Evolutionary conservation across 2,329 filamentous ascomycete genomes (phyloP).

Genomic region (Fusarium torulosum): DNA sequence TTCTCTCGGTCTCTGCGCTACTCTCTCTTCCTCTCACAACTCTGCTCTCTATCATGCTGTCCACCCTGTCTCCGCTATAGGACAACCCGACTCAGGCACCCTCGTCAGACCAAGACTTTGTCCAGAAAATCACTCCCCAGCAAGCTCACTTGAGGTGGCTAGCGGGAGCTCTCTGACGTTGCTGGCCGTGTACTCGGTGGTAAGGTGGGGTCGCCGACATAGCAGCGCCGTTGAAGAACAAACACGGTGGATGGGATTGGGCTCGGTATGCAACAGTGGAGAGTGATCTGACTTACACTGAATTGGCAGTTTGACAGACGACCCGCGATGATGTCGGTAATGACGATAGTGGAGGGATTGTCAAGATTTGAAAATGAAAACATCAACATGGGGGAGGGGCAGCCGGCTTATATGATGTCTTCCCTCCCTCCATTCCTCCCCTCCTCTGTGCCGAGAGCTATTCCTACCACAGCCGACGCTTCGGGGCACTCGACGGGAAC

Average conservation of each 20-base stretch:
- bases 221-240: slow-evolving; percentile 35
- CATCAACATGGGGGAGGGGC: slow-evolving; percentile 34
- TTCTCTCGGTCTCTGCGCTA: slow-evolving; percentile 41
- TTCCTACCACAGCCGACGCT: slow-evolving; percentile 50
- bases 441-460: slow-evolving; percentile 48
- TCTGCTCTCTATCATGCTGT: slow-evolving; percentile 28
- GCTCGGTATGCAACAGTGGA: slow-evolving; percentile 39
- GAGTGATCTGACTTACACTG: slow-evolving; percentile 44
- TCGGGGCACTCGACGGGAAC: slow-evolving; percentile 49
- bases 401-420: slow-evolving; percentile 42
- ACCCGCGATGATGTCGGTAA: slow-evolving; percentile 44
- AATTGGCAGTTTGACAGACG: slow-evolving; percentile 30
- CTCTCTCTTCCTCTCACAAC: slow-evolving; percentile 39
- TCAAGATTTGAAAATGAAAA: slow-evolving; percentile 25
- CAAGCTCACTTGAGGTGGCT: slow-evolving; percentile 47
- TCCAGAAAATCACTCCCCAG: slow-evolving; percentile 35
- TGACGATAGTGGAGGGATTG: slow-evolving; percentile 34
- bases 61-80: slow-evolving; percentile 41
- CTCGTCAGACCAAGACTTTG: slow-evolving; percentile 40
- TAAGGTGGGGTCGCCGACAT: slow-evolving; percentile 44
- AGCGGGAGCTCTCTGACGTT: slow-evolving; percentile 43
- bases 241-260: slow-evolving; percentile 41
- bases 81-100: slow-evolving; percentile 27
- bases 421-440: slow-evolving; percentile 19
- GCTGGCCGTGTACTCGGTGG: slow-evolving; percentile 44